Percentiles rank a stretch among this genome's conserved stretches.
Evolutionary conservation across 441 rosid genomes (phyloP).

Genomic region (Euphorbia schlechtendalii): DNA sequence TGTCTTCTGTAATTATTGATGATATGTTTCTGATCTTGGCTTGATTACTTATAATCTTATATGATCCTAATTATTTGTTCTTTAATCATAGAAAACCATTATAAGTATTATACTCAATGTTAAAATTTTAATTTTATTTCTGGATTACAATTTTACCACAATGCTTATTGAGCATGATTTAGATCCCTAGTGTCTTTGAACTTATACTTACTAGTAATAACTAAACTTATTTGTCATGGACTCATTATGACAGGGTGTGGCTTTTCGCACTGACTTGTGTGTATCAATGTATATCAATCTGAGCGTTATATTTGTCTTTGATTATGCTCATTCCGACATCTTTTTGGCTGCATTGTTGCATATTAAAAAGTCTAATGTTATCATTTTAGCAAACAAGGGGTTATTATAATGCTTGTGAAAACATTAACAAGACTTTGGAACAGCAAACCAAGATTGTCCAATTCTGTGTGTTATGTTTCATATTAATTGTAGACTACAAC

Average conservation of each 20-base stretch:
- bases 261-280: background rate
- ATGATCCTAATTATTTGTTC: background rate
- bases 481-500: background rate
- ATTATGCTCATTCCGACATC: too few relatives aligned
- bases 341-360: background rate
- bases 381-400: background rate
- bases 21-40: background rate
- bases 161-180: background rate
- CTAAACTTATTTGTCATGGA: background rate
- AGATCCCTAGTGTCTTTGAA: background rate
- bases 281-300: background rate
- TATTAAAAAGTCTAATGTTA: background rate
- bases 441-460: background rate
- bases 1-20: too few relatives aligned
- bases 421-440: background rate
- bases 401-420: background rate
- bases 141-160: background rate
- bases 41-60: background rate
- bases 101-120: background rate
- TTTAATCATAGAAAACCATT: background rate
- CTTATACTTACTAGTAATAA: background rate
- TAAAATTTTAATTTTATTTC: background rate
- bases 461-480: background rate
- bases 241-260: background rate
- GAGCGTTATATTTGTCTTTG: background rate